phyloP scores from a whole-genome alignment of 2,329 filamentous ascomycete species.

The Rutstroemia sydowiana region DNA sequence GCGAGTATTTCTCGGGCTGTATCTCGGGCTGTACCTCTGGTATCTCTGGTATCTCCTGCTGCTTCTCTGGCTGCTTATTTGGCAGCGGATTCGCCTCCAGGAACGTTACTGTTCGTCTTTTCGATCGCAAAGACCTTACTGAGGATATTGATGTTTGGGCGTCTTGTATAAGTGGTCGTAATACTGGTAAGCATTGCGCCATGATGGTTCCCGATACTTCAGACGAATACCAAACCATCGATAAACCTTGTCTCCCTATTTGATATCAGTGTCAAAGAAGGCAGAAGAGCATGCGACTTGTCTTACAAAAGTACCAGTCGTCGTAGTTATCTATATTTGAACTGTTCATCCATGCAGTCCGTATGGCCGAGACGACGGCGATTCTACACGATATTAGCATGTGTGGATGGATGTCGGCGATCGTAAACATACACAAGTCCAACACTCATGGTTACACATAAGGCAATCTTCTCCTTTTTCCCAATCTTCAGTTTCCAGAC shows the following conservation, averaged over 20 bases:
- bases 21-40: no score
- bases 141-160: conserved; percentile 34
- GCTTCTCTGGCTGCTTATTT: no score
- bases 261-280: not conserved
- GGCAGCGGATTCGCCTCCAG: no score
- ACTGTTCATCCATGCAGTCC: conserved; percentile 42
- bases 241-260: conserved; percentile 36
- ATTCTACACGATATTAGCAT: conserved; percentile 27
- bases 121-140: not conserved
- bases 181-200: conserved; percentile 45
- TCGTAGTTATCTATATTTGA: conserved; percentile 36
- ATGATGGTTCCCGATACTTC: conserved; percentile 48
- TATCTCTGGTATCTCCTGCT: no score
- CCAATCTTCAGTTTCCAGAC: conserved; percentile 42
- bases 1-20: no score
- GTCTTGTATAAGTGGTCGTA: conserved; percentile 41
- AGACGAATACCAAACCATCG: conserved; percentile 41
- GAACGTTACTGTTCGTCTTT: no score
- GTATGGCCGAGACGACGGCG: conserved; percentile 40
- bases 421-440: conserved; percentile 36
- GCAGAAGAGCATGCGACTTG: not conserved
- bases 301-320: conserved; percentile 37
- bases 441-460: conserved; percentile 44
- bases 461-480: conserved; percentile 40
- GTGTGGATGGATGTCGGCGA: not conserved